Base-by-base conservation (phyloP, 805 yeast genomes). In the Starmerella riodocensis region DNA sequence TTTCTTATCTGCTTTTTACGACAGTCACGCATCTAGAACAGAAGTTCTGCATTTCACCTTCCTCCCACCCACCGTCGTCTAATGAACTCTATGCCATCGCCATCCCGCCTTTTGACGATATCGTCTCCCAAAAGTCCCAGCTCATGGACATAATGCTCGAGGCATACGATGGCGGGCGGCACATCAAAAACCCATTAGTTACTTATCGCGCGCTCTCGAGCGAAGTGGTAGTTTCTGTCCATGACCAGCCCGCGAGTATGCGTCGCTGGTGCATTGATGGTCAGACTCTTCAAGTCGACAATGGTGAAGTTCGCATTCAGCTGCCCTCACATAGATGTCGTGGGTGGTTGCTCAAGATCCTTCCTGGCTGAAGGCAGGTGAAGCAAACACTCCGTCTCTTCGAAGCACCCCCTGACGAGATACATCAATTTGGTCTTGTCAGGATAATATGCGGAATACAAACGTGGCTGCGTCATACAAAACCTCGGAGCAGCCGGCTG, bases 231-330 rank as follows among this genome's bases (percentile, higher is more conserved):
- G 23, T 47, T 48, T 29, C 49, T 14, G 40, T 53, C 1, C 56
- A 52, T 5, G 43, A 47, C 3, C 66, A 62, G 30, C 53, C 51
- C 8, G 52, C 50, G 11, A 51, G 61, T n/a, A 59, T 70, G 45
- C 59, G 84, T 25, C 37, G 53, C 3, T 66, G 77, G 54, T 79
- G 88, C 51, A 52, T 79, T 11, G 91, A 79, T 55, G 91, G 91
- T 0, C 59, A 69, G 16, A 74, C 73, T 2, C 52, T 69, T 13
- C 45, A 52, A 12, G 46, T 51, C 2, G 52, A 56, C 2, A 46
- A 52, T 4, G 53, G 59, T 20, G 31, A 18, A 28, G 57, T 50
- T 14, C 20, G 17, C 8, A 29, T 58, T 6, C 37, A 42, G 19
- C n/a, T 43, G 5, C 51, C 60, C 1, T 20, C 51, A 4, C 26